Evolutionary conservation across 2,329 filamentous ascomycete species (phyloP).

Genomic region (Chaetomium strumarium): DNA sequence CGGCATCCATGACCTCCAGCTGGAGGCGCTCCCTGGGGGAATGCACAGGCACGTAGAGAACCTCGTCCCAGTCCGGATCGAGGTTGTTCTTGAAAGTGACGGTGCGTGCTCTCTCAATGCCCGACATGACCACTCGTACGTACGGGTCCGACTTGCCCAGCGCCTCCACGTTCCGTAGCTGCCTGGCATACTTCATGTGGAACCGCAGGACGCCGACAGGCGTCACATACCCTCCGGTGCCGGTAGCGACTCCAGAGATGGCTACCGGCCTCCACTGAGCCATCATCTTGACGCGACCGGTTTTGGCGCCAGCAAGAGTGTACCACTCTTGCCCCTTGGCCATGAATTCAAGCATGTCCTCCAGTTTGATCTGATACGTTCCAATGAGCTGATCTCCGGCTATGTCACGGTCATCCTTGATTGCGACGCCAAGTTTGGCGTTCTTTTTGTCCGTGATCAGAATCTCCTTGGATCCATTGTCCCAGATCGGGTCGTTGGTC

Average conservation of each 20-base stretch:
- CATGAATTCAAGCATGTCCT: slow-evolving; percentile 87
- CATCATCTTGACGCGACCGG: slow-evolving; percentile 82
- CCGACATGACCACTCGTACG: slow-evolving; percentile 78
- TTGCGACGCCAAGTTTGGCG: slow-evolving; percentile 81
- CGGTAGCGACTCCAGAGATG: slow-evolving; percentile 67
- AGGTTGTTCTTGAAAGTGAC: slow-evolving; percentile 96
- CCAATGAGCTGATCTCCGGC: slow-evolving; percentile 77
- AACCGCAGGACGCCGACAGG: slow-evolving; percentile 94
- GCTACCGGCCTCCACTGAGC: slow-evolving; percentile 95
- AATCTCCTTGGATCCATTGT: slow-evolving; percentile 86
- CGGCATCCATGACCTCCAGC: slow-evolving; percentile 94
- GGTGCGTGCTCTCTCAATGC: slow-evolving; percentile 83
- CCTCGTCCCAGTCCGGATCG: slow-evolving; percentile 91
- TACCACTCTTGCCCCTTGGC: slow-evolving; percentile 96
- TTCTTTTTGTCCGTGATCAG: slow-evolving; percentile 89
- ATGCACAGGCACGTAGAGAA: slow-evolving; percentile 89
- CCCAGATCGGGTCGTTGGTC: slow-evolving; percentile 96
- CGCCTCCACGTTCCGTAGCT: slow-evolving; percentile 87
- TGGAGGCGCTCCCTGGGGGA: slow-evolving; percentile 75
- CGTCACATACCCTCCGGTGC: slow-evolving; percentile 83
- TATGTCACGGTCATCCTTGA: slow-evolving; percentile 93
- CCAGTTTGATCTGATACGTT: slow-evolving; percentile 90
- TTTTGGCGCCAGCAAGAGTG: slow-evolving; percentile 72
- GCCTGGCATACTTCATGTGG: slow-evolving; percentile 77
- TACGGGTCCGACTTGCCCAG: slow-evolving; percentile 98